Evolutionary conservation across 2,329 filamentous ascomycete species (phyloP).

Genomic region (Lithohypha guttulata): DNA sequence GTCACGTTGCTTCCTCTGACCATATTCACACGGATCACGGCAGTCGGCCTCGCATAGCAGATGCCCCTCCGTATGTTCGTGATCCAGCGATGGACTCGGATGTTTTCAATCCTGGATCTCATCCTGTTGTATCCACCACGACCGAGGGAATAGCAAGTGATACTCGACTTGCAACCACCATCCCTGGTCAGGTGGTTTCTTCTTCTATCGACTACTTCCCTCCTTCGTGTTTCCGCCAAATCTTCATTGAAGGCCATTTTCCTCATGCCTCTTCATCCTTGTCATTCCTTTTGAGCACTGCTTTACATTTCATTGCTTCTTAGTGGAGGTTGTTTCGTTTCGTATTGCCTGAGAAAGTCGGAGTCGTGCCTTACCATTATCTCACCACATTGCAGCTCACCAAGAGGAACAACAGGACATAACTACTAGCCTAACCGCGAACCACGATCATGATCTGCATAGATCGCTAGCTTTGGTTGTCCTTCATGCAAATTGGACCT

Average conservation of each 20-base stretch:
- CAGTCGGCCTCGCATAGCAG: constrained; percentile 6
- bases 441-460: constrained; percentile 1
- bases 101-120: not conserved
- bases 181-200: not conserved
- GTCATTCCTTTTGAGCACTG: too few relatives aligned
- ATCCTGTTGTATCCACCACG: not conserved
- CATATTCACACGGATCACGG: constrained; percentile 4
- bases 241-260: not conserved
- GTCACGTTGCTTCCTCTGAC: not conserved
- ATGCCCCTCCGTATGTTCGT: not conserved
- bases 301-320: too few relatives aligned
- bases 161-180: not conserved
- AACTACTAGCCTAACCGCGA: not conserved
- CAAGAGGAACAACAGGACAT: not conserved
- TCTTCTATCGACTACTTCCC: not conserved
- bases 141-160: constrained; percentile 3
- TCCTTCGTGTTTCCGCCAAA: not conserved
- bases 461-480: not conserved
- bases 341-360: not conserved
- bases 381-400: not conserved
- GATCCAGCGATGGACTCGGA: constrained; percentile 3
- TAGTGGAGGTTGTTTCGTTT: not conserved
- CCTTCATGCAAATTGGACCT: not conserved
- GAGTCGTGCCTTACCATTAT: not conserved
- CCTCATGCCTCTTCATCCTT: too few relatives aligned